Base-by-base conservation (phyloP, 371 early-diverging fungal species). In the Apophysomyces elegans region DNA sequence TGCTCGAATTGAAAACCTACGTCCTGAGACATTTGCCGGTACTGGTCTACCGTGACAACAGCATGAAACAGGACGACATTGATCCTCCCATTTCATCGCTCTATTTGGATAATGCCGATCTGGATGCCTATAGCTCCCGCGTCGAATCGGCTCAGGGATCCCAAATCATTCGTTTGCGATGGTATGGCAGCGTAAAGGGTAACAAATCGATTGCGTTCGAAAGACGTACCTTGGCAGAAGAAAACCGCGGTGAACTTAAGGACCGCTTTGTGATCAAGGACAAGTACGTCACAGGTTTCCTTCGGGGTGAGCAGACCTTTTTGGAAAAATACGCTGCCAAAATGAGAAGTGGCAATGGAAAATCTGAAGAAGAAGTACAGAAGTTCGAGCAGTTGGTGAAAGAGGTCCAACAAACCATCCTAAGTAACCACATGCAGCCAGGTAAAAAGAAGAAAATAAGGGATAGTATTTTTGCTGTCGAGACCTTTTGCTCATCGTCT, bases 221-320 rank as follows among this genome's bases (percentile, higher is more conserved):
- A 84, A 91, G 98, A 61, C 99, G 99, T 84, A 96, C 95, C 1
- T 95, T 99, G 74, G 93, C 91, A 56, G 99, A 99, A 77, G 97
- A 96, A 68, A 97, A 95, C 91, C 95, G 94, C 32, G 98, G 99
- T 37, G 98, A 98, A 67, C 92, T 96, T 50, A 99, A 99, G 70
- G 89, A 91, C 54, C 91, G 99, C 38, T 99, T 99, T 76, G 87
- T 91, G 14, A 88, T 99, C 69, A 96, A 96, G 79, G 98, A 98
- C 74, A 94, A 95, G 70, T 86, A 96, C 69, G 94, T 99, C 39
- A 90, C 92, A 70, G 91, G 82, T 46, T 99, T 90, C 76, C 69
- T 98, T 16, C 64, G 80, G 4, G 99, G 99, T 45, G 79, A 85
- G 21, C 90, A 93, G 16, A 74, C 74, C 74, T 90, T 89, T 58